Conservation (phyloP, 73 alveolate genomes). For the Paramecium sonneborni region DNA sequence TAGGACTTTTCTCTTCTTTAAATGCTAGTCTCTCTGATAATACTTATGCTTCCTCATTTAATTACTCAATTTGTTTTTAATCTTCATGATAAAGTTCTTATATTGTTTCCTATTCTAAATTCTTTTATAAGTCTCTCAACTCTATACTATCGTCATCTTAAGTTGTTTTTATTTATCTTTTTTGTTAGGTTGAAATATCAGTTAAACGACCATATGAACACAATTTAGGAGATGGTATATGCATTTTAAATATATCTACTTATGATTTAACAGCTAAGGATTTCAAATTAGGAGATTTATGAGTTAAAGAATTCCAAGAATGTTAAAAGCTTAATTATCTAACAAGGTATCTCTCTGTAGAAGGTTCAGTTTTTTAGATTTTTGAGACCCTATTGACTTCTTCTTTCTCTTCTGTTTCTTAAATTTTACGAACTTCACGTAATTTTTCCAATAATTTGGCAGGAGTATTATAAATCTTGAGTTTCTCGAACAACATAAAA, state of each 20-base stretch:
- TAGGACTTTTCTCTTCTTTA: not conserved
- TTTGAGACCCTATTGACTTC: not conserved
- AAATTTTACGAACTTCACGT: not conserved
- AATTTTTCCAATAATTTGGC: slow-evolving; percentile 29
- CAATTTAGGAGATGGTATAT: not conserved
- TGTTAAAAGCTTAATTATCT: not conserved
- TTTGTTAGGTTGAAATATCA: not conserved
- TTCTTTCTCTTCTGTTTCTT: not conserved
- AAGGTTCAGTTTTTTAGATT: not conserved
- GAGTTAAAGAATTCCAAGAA: not conserved
- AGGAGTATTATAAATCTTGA: slow-evolving; percentile 33
- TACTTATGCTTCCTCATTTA: slow-evolving; percentile 31
- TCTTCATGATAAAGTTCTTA: not conserved
- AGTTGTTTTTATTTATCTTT: not conserved
- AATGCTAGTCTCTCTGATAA: not conserved
- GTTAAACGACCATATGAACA: not conserved
- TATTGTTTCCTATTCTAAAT: not conserved
- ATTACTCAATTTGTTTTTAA: not conserved
- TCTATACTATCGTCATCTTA: not conserved
- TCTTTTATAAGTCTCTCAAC: not conserved
- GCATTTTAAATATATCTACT: not conserved
- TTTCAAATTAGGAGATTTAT: not conserved
- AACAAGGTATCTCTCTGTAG: not conserved
- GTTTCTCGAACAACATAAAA: slow-evolving; percentile 48
- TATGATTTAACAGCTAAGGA: not conserved